Evolutionary conservation across 2,329 filamentous ascomycete genomes (phyloP), one percentile per base, ranked within the genome.

Genomic region (Grosmannia huntii): DNA sequence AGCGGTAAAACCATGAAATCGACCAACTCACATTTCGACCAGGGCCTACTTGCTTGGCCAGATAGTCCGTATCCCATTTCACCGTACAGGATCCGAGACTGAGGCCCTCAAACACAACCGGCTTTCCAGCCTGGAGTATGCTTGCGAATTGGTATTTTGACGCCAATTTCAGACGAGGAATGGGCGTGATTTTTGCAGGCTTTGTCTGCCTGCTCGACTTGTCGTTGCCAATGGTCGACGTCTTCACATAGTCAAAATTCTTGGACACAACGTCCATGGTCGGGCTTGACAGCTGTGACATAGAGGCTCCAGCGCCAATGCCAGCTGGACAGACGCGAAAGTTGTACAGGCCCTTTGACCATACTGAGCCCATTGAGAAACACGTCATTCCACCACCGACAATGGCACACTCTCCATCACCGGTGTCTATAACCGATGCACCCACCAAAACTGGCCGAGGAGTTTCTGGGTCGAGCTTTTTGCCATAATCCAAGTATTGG

Each of bases 331-430:
- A 19, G 21, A 50, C 5, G 12, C 44, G 56, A 25, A 83, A 64
- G 2, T 71, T 68, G 55, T 75, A 85, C 14, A 77, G 73, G 1
- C 82, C 82, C 36, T 77, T 76, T 55, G 90, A 91, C 88, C 89
- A 95, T 66, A 82, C 90, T 7, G 87, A 88, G 1, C 90, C 90
- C 78, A 95, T 95, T 0, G 89, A 90, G 73, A 95, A 95, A 68
- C 90, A 95, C 0, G 90, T 89, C 19, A 87, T 89, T 44, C 90
- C 91, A 19, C 91, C 91, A 1, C 90, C 90, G 53, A 87, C 70
- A 9, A 95, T 72, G 11, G 89, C 65, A 3, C 90, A 65, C 21
- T 78, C 71, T 33, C 75, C 71, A 49, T 73, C 65, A 31, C 72
- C 71, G 0, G 78, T 71, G 31, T 72, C 67, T 16, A 79, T 70